These are phyloP conservation scores for Camelina hispida DNA, from an alignment of 345 rosid species.

Conservation along the genomic window DNA sequence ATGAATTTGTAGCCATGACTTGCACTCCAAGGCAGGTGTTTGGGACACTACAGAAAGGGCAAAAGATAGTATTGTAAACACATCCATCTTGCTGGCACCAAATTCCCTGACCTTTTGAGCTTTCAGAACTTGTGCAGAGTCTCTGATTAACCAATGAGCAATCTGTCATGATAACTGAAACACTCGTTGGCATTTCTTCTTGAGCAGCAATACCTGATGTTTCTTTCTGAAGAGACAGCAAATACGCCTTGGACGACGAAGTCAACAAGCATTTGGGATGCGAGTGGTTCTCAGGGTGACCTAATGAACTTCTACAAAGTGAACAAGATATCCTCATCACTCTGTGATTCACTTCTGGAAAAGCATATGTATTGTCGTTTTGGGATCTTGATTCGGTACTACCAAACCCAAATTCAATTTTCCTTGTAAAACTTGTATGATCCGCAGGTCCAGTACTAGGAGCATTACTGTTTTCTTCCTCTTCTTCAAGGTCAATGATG, in stretches of 20 bases:
- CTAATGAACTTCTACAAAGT: constrained; percentile 66
- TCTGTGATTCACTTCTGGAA: constrained; percentile 53
- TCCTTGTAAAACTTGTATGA: constrained; percentile 46
- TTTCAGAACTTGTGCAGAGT: constrained; percentile 48
- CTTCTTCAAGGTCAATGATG: constrained; percentile 48
- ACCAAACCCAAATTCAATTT: constrained; percentile 60
- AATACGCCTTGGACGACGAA: constrained; percentile 64
- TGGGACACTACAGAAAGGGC: constrained; percentile 77
- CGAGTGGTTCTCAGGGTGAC: constrained; percentile 64
- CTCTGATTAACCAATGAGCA: constrained; percentile 61
- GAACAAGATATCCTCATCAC: constrained; percentile 59
- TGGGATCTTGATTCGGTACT: constrained; percentile 44
- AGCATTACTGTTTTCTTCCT: constrained; percentile 39
- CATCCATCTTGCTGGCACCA: constrained; percentile 94
- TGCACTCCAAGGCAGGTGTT: constrained; percentile 75
- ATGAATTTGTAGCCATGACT: constrained; percentile 81
- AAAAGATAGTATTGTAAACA: constrained; percentile 70
- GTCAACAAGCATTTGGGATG: constrained; percentile 56
- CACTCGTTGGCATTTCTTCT: constrained; percentile 47
- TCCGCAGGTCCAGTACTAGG: constrained; percentile 39
- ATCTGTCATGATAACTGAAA: constrained; percentile 65
- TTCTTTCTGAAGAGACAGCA: constrained; percentile 57
- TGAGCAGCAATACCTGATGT: constrained; percentile 32
- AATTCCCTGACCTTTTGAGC: constrained; percentile 53
- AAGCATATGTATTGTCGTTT: constrained; percentile 42